phyloP scores from a whole-genome alignment of 352 stramenopile genomes.

The Phytophthora sp. region DNA sequence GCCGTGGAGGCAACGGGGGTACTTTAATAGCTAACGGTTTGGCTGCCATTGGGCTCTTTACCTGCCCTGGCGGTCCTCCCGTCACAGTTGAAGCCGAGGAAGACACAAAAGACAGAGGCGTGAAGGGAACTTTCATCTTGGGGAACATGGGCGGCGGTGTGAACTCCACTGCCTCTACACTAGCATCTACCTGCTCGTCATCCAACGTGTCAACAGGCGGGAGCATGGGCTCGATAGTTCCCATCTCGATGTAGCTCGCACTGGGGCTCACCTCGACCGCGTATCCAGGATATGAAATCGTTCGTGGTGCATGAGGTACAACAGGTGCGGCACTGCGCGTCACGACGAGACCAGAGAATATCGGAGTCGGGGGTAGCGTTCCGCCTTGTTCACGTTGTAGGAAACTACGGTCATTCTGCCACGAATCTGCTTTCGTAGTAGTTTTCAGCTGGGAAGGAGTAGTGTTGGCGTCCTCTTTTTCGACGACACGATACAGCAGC shows the following conservation, averaged over 20 bases:
- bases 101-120: conserved; percentile 12
- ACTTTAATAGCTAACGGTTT: conserved; percentile 19
- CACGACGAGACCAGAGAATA: conserved; percentile 39
- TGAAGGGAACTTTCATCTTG: conserved; percentile 42
- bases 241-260: conserved; percentile 59
- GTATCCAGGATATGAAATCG: conserved; percentile 48
- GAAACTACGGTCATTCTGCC: conserved; percentile 70
- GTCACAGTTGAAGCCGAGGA: not conserved
- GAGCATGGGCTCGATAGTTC: conserved; percentile 63
- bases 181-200: conserved; percentile 4
- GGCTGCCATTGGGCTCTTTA: conserved; percentile 5
- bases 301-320: conserved; percentile 39
- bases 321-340: conserved; percentile 19
- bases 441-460: not conserved
- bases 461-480: conserved; percentile 45
- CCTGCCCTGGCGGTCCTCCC: not conserved
- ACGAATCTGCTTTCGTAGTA: conserved; percentile 17
- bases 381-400: conserved; percentile 35
- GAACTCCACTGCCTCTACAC: conserved; percentile 35
- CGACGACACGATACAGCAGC: conserved; percentile 61
- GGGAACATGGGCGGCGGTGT: conserved; percentile 49
- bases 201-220: conserved; percentile 26
- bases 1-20: conserved; percentile 14
- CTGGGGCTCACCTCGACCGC: conserved; percentile 59
- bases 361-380: conserved; percentile 31